Conservation (phyloP, 2,329 filamentous ascomycete species). For the Coniochaeta prunicola region DNA sequence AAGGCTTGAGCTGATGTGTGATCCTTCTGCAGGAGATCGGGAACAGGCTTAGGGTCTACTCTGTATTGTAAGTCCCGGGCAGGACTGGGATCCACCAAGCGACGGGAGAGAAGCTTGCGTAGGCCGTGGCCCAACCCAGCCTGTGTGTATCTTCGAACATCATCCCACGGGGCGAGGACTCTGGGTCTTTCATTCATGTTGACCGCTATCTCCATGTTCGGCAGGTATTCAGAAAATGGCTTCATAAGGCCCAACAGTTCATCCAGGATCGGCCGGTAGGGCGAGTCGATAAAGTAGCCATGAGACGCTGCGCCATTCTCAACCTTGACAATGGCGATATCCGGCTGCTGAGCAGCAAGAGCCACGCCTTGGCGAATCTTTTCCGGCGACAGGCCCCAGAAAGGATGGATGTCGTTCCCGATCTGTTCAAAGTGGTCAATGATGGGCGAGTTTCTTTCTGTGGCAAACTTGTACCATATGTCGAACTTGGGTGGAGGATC, state of each 20-base stretch:
- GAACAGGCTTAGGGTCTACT: not conserved
- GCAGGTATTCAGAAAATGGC: conserved; percentile 63
- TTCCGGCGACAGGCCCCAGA: conserved; percentile 65
- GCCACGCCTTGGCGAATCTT: conserved; percentile 56
- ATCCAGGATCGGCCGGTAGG: conserved; percentile 28
- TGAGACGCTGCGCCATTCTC: conserved; percentile 52
- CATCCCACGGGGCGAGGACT: conserved; percentile 63
- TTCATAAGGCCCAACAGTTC: conserved; percentile 59
- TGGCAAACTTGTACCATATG: conserved; percentile 76
- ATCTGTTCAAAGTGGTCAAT: conserved; percentile 81
- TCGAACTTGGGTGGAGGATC: conserved; percentile 76
- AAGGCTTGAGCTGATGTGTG: conserved; percentile 22
- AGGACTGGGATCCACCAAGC: conserved; percentile 18
- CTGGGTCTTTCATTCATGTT: conserved; percentile 72
- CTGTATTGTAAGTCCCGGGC: not conserved
- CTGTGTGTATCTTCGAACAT: conserved; percentile 29
- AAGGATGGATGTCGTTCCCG: conserved; percentile 65
- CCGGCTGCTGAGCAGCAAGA: conserved; percentile 29
- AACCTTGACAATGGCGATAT: conserved; percentile 47
- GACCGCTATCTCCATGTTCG: conserved; percentile 78
- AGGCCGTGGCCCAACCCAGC: conserved; percentile 22
- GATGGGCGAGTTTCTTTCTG: conserved; percentile 57
- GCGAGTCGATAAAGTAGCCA: conserved; percentile 23
- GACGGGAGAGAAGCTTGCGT: conserved; percentile 44
- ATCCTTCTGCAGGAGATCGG: not conserved